These are phyloP conservation scores for Coemansia sp. DNA, from an alignment of 192 early-diverging fungal species.

Conservation along the genomic window DNA sequence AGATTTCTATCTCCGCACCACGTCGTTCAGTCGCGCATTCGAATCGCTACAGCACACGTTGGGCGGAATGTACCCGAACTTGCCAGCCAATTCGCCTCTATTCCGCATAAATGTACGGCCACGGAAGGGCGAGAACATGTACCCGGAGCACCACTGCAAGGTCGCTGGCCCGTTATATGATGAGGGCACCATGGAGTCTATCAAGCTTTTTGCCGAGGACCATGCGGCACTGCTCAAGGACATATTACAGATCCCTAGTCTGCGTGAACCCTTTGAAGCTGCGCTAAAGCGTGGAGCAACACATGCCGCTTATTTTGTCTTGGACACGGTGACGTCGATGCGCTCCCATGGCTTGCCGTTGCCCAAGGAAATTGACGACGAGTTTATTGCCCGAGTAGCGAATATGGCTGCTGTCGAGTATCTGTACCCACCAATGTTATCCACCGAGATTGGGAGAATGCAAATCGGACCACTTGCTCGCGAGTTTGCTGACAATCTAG, in stretches of 20 bases:
- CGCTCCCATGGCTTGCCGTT: constrained; percentile 33
- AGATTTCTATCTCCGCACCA: constrained; percentile 60
- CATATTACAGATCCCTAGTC: constrained; percentile 23
- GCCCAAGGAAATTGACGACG: constrained; percentile 33
- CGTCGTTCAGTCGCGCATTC: constrained; percentile 64
- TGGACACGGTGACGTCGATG: constrained; percentile 29
- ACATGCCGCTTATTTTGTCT: constrained; percentile 14
- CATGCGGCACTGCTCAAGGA: constrained; percentile 26
- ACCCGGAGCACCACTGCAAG: constrained; percentile 30
- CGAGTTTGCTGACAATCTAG: constrained; percentile 38
- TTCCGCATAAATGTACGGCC: constrained; percentile 43
- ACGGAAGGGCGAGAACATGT: constrained; percentile 32
- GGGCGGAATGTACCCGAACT: constrained; percentile 61
- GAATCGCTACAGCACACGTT: constrained; percentile 69
- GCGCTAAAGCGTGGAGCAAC: constrained; percentile 1
- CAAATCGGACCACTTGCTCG: constrained; percentile 34
- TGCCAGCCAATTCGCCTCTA: background rate
- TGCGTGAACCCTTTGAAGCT: constrained; percentile 18
- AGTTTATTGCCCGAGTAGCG: constrained; percentile 27
- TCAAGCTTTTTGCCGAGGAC: constrained; percentile 15
- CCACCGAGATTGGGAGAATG: constrained; percentile 32
- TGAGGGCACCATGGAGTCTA: constrained; percentile 12
- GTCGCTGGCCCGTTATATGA: constrained; percentile 21
- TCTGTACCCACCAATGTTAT: constrained; percentile 21
- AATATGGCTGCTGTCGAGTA: constrained; percentile 24